Percentiles rank a stretch among this genome's conserved stretches.
Evolutionary conservation across 164 flowering plant species (phyloP).

Genomic region (Vitis cinerea): DNA sequence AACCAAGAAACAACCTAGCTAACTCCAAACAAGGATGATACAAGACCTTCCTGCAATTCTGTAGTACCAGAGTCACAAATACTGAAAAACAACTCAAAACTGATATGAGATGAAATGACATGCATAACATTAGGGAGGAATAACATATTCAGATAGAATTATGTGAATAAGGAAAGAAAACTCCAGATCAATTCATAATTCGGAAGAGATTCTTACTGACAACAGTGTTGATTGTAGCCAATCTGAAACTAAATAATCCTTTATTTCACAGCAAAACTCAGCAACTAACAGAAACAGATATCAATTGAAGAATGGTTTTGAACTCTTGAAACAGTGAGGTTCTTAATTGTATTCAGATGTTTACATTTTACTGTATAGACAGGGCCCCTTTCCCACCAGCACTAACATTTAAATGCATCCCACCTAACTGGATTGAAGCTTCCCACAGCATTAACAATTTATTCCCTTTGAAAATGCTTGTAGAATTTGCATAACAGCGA

Average conservation of each 20-base stretch:
- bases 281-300: not conserved
- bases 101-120: too few species aligned
- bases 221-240: slow-evolving; percentile 1
- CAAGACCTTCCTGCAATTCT: too few species aligned
- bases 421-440: slow-evolving; percentile 1
- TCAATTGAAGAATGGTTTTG: slow-evolving; percentile 14
- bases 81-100: too few species aligned
- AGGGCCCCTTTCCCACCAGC: slow-evolving; percentile 7
- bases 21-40: too few species aligned
- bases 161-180: too few species aligned
- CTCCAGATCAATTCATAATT: too few species aligned
- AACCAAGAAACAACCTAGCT: too few species aligned
- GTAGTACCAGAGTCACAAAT: too few species aligned
- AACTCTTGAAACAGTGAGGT: slow-evolving; percentile 12
- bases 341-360: slow-evolving; percentile 14
- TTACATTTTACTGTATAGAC: slow-evolving; percentile 22
- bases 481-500: slow-evolving; percentile 6
- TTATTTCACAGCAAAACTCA: not conserved
- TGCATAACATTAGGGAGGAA: too few species aligned
- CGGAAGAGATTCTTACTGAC: too few species aligned
- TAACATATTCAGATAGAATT: too few species aligned
- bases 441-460: slow-evolving; percentile 15
- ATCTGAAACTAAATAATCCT: slow-evolving; percentile 8
- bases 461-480: slow-evolving; percentile 16
- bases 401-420: slow-evolving; percentile 10